Base-by-base conservation (phyloP, 2,329 filamentous ascomycete species). In the Drechslerella dactyloides region DNA sequence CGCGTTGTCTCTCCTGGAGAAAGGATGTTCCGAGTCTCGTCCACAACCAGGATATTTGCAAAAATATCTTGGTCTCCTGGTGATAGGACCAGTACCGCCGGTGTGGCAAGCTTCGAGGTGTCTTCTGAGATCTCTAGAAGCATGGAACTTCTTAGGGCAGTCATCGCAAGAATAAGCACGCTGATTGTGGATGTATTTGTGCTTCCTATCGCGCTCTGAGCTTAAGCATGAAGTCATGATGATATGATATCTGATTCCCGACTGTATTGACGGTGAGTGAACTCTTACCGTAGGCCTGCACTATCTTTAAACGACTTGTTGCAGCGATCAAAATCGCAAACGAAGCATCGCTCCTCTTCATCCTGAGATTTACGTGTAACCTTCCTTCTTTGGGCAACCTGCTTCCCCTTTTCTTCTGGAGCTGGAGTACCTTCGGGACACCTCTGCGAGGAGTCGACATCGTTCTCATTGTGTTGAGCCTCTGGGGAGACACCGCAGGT, bases 171-270 rank as follows among this genome's bases (percentile, higher is more conserved):
- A 59, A 53, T 62, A 70, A 1, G 53, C 10, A 2, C 58, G 66
- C 35, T 58, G 59, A 10, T 70, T 55, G 21, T 70, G 66, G 30
- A 64, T 58, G 24, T 70, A 70, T 53, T 59, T 70, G 27, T 70
- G 66, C 30, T 70, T 70, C 30, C 66, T 70, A 44, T n/a, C 15
- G 35, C 11, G 33, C 3, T 33, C 8, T 33, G 27, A 33, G 8
- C 3, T 8, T 33, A 3, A 33, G 27, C 27, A 33, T 33, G 27
- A 3, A 8, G 27, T 33, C n/a, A n/a, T n/a, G n/a, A n/a, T n/a
- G n/a, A n/a, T n/a, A n/a, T n/a, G n/a, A n/a, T n/a, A n/a, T n/a
- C n/a, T n/a, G n/a, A n/a, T n/a, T n/a, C n/a, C n/a, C n/a, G n/a
- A 37, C 35, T 37, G 35, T 37, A 10, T n/a, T n/a, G 7, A 4